Percentiles rank a stretch among this genome's conserved stretches.
Evolutionary conservation across 2,329 filamentous ascomycete species (phyloP).

Genomic region (Penicillium capsulatum): DNA sequence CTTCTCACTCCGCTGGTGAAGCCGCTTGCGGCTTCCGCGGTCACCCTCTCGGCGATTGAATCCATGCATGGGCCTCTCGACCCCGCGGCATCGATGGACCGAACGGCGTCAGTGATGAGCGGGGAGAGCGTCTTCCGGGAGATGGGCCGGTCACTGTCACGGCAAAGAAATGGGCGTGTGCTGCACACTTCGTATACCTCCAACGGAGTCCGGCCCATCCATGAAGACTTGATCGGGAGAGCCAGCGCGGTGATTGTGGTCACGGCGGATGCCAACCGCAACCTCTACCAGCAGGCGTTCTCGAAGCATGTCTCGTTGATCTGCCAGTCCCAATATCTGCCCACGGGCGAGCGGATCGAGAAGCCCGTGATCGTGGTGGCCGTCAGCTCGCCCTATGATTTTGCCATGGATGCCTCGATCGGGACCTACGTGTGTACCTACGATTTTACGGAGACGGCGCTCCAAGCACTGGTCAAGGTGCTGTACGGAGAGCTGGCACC

Average conservation of each 20-base stretch:
- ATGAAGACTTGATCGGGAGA: slow-evolving; percentile 86
- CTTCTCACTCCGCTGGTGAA: slow-evolving; percentile 86
- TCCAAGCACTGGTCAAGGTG: slow-evolving; percentile 77
- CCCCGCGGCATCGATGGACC: slow-evolving; percentile 53
- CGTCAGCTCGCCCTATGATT: slow-evolving; percentile 94
- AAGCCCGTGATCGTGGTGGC: slow-evolving; percentile 88
- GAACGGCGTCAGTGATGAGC: slow-evolving; percentile 69
- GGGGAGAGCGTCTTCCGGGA: slow-evolving; percentile 91
- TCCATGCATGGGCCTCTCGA: slow-evolving; percentile 46
- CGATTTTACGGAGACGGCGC: slow-evolving; percentile 89
- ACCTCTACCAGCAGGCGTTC: slow-evolving; percentile 89
- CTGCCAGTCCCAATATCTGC: slow-evolving; percentile 52
- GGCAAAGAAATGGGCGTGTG: slow-evolving; percentile 78
- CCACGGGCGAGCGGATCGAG: slow-evolving; percentile 48
- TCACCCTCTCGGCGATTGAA: slow-evolving; percentile 64
- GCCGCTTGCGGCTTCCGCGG: slow-evolving; percentile 81
- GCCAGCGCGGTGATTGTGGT: slow-evolving; percentile 85
- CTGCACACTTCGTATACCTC: slow-evolving; percentile 93
- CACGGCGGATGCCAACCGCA: slow-evolving; percentile 89
- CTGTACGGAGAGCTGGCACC: slow-evolving; percentile 70
- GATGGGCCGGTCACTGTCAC: slow-evolving; percentile 78
- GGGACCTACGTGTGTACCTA: slow-evolving; percentile 94
- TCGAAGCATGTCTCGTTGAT: slow-evolving; percentile 96
- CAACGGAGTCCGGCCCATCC: slow-evolving; percentile 84
- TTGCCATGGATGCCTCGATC: slow-evolving; percentile 85